A percentile compares a stretch with the other conserved stretches of the same genome.
phyloP scores from a whole-genome alignment of 306 rosid species.

The Crotalaria pallida region DNA sequence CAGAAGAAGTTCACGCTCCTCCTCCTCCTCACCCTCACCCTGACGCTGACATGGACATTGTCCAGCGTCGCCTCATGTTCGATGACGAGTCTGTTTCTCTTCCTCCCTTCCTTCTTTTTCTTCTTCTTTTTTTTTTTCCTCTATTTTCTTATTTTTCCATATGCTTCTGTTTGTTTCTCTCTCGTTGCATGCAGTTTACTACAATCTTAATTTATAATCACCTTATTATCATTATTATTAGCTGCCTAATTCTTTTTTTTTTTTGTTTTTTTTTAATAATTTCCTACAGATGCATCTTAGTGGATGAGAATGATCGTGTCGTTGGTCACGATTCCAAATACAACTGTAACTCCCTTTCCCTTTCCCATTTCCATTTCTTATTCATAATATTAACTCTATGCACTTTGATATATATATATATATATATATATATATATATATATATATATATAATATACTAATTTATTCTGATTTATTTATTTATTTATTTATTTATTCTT shows the following conservation, averaged over 20 bases:
- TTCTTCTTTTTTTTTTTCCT: neutral
- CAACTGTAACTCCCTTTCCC: slow-evolving; percentile 56
- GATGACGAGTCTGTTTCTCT: slow-evolving; percentile 72
- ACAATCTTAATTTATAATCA: no score
- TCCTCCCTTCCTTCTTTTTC: neutral
- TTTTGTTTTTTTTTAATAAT: slow-evolving; percentile 11
- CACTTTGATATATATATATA: neutral
- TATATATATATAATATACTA: no score
- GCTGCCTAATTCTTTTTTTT: neutral
- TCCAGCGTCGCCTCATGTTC: slow-evolving; percentile 98
- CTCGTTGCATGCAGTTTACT: neutral
- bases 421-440: no score
- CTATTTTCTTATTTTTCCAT: neutral
- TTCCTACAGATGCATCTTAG: slow-evolving; percentile 78
- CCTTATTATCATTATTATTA: no score
- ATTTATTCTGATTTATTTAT: no score
- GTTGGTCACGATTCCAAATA: slow-evolving; percentile 96
- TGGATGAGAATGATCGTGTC: slow-evolving; percentile 86
- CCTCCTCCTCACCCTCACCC: neutral
- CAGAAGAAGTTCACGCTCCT: slow-evolving; percentile 28
- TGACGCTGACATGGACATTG: slow-evolving; percentile 89
- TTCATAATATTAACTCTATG: neutral
- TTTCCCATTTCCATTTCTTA: neutral
- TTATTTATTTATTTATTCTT: neutral
- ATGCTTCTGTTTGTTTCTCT: neutral